Evolutionary conservation across 169 alveolate genomes (phyloP), one percentile per base, ranked within the genome.

Genomic region (Plasmodium gonderi): DNA sequence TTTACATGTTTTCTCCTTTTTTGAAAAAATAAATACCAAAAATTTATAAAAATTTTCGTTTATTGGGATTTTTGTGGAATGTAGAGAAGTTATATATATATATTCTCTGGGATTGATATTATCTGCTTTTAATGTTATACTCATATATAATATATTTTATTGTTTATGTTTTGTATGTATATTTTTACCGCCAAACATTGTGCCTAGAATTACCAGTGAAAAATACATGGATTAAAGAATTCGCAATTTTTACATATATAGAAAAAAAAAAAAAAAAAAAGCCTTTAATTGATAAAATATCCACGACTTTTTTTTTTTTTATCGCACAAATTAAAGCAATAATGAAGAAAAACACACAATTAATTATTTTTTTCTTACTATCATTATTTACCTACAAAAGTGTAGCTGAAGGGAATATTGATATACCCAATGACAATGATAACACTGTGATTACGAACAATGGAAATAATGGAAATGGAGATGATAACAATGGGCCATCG

Each of bases 281-380:
- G 26, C 23, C 0, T 64, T 64, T 64, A 14, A 23, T 40, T 54
- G 20, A 7, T 76, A 76, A 14, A 29, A 0, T 23, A 44, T n/a
- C 49, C 49, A 76, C 33, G 6, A 26, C 68, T 3, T 23, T 40
- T 3, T 44, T 11, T 11, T 54, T 29, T 75, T 40, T n/a, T 38
- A 40, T 38, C 49, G 0, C 14, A 11, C 20, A 76, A 44, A 77
- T 60, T 8, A 9, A 42, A 29, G 42, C 23, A 33, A 79, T 20
- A 36, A 60, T 79, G 90, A 51, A 12, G 38, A 79, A 51, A 54
- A 79, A 60, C 26, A 23, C 90, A 69, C 49, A 79, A n/a, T 8
- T 79, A 79, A n/a, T 79, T 51, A 51, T 79, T 60, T 79, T 79
- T 36, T 33, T 23, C 42, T 26, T 79, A 5, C 7, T 49, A 9